phyloP scores from a whole-genome alignment of 257 asterid genomes.

The Nicotiana undulata region DNA sequence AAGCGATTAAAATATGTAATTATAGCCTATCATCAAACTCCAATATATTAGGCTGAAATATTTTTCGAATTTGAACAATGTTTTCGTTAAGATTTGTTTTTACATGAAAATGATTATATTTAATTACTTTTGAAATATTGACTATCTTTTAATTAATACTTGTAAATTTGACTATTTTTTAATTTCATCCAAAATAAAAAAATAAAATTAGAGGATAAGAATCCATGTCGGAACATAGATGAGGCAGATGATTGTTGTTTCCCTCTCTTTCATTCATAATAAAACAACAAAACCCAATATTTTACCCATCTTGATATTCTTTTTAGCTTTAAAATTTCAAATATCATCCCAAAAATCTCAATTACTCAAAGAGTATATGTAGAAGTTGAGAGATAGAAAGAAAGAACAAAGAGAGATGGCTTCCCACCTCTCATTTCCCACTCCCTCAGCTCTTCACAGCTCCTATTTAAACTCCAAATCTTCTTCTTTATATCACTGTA shows the following conservation, averaged over 20 bases:
- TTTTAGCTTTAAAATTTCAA: not conserved
- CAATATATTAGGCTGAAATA: no score
- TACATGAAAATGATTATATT: no score
- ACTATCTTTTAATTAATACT: no score
- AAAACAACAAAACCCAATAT: not conserved
- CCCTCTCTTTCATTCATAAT: not conserved
- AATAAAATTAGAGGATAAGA: not conserved
- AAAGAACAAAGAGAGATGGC: slow-evolving; percentile 34
- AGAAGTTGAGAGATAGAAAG: not conserved
- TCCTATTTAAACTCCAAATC: slow-evolving; percentile 33
- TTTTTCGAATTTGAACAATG: no score
- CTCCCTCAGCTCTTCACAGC: slow-evolving; percentile 38
- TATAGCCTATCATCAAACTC: no score
- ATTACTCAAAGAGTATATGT: not conserved
- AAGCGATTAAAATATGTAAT: no score
- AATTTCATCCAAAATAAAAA: no score
- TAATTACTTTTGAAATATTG: no score
- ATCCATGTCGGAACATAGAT: not conserved
- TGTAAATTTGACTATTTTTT: no score
- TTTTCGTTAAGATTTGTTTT: no score
- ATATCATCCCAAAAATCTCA: not conserved
- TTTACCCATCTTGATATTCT: not conserved
- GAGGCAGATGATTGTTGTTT: not conserved
- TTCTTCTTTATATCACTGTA: slow-evolving; percentile 33
- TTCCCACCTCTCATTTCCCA: slow-evolving; percentile 48